Evolutionary conservation across 257 asterid species (phyloP), one percentile per base, ranked within the genome.

Genomic region (Nicotiana undulata): DNA sequence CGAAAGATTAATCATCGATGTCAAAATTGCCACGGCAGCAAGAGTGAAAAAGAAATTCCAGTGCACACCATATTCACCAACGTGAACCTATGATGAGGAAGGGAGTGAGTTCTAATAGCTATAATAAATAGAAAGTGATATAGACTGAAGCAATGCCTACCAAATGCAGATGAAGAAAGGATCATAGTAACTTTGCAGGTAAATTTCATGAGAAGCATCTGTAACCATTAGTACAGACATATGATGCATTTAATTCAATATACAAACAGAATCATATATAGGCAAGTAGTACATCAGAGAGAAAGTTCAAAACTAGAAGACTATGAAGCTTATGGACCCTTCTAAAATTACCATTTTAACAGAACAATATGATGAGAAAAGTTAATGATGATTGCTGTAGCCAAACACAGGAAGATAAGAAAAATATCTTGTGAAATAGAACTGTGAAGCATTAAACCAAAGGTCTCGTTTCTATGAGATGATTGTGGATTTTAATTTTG

Each of bases 31-130:
- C 81, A 96, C 98, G 72, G 90, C 94, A 89, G 98, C 96, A 52
- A 96, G 96, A 67, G 98, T 93, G 89, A 96, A 96, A 82, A 96
- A 94, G 94, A 96, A 96, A 88, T 96, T 96, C 98, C 99, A 94
- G 83, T 96, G 99, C 78, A 96, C 97, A 78, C 99, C 98, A 84
- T 96, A 96, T 88, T 96, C 99, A 51, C 94, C 98, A 28, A 94
- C 95, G 78, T 96, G 99, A 87, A 96, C 97, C 99, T 96, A 86
- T 18, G 44, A 37, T 7, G 74, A 64, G 49, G 79, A 82, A n/a
- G 49, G 28, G 6, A 66, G 65, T 63, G 44, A 83, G 12, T 70
- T 46, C 40, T 46, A 72, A 44, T 22, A 46, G 34, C 28, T 6
- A 22, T 20, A 44, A 75, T 37, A 6, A 9, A 37, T 37, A 37